phyloP scores from a whole-genome alignment of 192 early-diverging fungal species.

The Podochytrium sp. region DNA sequence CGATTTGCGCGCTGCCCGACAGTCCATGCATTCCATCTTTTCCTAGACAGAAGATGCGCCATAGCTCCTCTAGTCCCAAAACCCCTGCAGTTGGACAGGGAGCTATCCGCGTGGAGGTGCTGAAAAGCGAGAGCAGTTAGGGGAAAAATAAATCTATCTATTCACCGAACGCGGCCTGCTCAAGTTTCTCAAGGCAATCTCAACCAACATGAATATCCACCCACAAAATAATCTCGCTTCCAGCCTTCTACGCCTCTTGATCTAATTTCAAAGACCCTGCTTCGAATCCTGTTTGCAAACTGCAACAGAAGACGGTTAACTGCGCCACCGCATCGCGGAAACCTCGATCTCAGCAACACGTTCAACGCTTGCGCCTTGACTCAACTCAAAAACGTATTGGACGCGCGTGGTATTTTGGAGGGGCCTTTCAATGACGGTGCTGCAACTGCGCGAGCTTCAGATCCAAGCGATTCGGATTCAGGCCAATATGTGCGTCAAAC shows the following conservation, averaged over 20 bases:
- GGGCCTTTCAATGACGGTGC: background rate
- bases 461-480: background rate
- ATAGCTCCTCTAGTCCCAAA: no score
- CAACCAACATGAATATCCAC: conserved; percentile 25
- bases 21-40: conserved; percentile 60
- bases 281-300: background rate
- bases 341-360: background rate
- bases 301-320: background rate
- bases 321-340: background rate
- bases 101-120: no score
- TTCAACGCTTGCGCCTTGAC: background rate
- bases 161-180: conserved; percentile 65
- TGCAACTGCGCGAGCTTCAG: background rate
- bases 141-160: no score
- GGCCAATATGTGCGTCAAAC: background rate
- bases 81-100: no score
- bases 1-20: conserved; percentile 56
- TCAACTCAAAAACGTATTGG: background rate
- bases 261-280: conserved; percentile 1
- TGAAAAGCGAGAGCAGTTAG: no score
- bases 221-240: conserved; percentile 28
- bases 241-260: conserved; percentile 23
- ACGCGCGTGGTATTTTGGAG: background rate
- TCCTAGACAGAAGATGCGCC: conserved; percentile 65
- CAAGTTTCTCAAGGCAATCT: conserved; percentile 52